Conservation (phyloP, 371 early-diverging fungal species). For the Mucor velutinosus region DNA sequence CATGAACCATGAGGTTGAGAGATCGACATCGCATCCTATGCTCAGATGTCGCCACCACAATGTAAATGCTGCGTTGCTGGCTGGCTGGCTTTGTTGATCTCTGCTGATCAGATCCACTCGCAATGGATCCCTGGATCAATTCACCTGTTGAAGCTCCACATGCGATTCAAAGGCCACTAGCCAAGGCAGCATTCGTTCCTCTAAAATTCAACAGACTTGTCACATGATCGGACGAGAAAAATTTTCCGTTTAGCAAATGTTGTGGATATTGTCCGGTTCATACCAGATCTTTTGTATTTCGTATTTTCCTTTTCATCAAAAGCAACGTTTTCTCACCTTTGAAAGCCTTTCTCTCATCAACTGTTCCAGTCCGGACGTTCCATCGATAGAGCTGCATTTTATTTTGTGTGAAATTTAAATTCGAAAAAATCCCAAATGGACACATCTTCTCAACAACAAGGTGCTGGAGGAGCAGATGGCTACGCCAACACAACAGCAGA, state of each 20-base stretch:
- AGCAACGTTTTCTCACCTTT: background rate
- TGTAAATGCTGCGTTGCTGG: too few relatives aligned
- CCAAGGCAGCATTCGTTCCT: too few relatives aligned
- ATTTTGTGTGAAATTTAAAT: background rate
- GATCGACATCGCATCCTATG: too few relatives aligned
- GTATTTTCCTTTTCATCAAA: background rate
- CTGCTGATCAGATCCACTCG: too few relatives aligned
- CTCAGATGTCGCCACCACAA: too few relatives aligned
- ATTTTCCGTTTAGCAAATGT: background rate
- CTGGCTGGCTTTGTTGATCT: too few relatives aligned
- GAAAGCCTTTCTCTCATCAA: background rate
- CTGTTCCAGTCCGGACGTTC: slow-evolving; percentile 8
- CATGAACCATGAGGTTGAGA: too few relatives aligned
- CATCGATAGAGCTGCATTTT: slow-evolving; percentile 6
- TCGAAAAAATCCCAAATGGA: slow-evolving; percentile 11
- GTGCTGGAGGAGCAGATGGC: background rate
- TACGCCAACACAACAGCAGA: background rate
- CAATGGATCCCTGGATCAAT: too few relatives aligned
- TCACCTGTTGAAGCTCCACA: too few relatives aligned
- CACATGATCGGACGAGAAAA: background rate
- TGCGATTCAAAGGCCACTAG: too few relatives aligned
- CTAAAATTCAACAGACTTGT: background rate
- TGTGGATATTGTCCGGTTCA: background rate
- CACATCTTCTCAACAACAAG: slow-evolving; percentile 9
- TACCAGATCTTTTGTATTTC: background rate